Evolutionary conservation across 2,329 filamentous ascomycete species (phyloP).

Genomic region (Dactylellina parvicollis): DNA sequence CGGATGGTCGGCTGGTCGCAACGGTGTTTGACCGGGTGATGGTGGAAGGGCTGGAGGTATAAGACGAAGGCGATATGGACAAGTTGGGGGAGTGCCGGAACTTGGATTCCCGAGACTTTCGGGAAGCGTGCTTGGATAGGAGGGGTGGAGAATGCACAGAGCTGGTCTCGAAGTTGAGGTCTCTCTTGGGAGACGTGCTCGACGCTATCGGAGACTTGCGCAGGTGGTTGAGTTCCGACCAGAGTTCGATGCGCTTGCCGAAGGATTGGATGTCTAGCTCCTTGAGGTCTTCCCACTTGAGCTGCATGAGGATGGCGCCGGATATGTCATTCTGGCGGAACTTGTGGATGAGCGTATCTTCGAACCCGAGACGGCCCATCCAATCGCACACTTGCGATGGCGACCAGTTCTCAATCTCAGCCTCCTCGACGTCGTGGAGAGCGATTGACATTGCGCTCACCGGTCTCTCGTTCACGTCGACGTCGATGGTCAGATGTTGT

Average conservation of each 20-base stretch:
- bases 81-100: slow-evolving; percentile 49
- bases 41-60: slow-evolving; percentile 44
- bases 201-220: slow-evolving; percentile 61
- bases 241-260: slow-evolving; percentile 79
- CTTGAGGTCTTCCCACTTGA: slow-evolving; percentile 87
- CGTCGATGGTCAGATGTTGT: slow-evolving; percentile 59
- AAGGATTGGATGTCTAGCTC: slow-evolving; percentile 84
- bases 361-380: slow-evolving; percentile 86
- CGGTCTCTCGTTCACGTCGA: slow-evolving; percentile 62
- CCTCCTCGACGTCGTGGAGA: slow-evolving; percentile 68
- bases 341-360: slow-evolving; percentile 78
- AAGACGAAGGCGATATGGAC: slow-evolving; percentile 38
- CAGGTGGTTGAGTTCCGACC: slow-evolving; percentile 79
- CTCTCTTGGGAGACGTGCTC: slow-evolving; percentile 45
- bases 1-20: slow-evolving; percentile 41
- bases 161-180: slow-evolving; percentile 48
- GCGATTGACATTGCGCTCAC: slow-evolving; percentile 67
- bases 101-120: slow-evolving; percentile 52
- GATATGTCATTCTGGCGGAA: slow-evolving; percentile 94
- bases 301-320: slow-evolving; percentile 83
- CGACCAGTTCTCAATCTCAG: slow-evolving; percentile 73
- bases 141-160: slow-evolving; percentile 51
- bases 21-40: slow-evolving; percentile 50
- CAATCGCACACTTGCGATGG: slow-evolving; percentile 82
- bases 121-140: slow-evolving; percentile 48